Evolutionary conservation across 2,329 filamentous ascomycete genomes (phyloP), one percentile per base, ranked within the genome.

Genomic region (Pestalotiopsis sp.): DNA sequence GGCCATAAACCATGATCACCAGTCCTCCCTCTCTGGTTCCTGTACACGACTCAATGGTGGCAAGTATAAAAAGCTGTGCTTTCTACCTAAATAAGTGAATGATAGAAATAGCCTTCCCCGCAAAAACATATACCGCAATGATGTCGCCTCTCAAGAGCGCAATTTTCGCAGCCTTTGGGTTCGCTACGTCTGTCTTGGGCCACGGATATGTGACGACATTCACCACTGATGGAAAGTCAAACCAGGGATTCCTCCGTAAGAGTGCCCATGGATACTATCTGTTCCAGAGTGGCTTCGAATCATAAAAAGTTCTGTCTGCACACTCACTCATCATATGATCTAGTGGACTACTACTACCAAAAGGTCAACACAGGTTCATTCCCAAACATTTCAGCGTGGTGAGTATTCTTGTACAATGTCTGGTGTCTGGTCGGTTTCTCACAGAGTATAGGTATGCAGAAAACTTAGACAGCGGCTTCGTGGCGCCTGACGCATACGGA

Each of bases 261-360:
- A 38, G 4, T 17, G 1, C n/a, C n/a, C 45, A n/a, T 12, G 2
- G 5, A 17, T 52, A 1, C 11, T 2, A n/a, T 17, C 3, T 11
- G 14, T 11, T 52, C 45, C 3, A 11, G 14, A 17, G 13, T 5
- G 45, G 45, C 20, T n/a, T 52, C 20, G 45, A 9, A 36, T 9
- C 45, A n/a, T n/a, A 17, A 5, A 52, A 62, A 36, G 27, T 17
- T 11, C 59, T 13, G 20, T 27, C 20, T 13, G 17, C 2, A 27
- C 9, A 68, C 60, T n/a, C 67, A 74, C 69, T 66, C 77, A 66
- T 74, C 73, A 11, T 76, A 75, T 1, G 77, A 74, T 66, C 70
- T 77, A 58, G 71, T 78, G 4, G 68, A 77, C 39, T 77, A 78
- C 73, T 79, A 79, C 71, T 79, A 78, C 68, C 70, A 73, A 66